Conservation (phyloP, 345 rosid species). For the Excoecaria agallocha region DNA sequence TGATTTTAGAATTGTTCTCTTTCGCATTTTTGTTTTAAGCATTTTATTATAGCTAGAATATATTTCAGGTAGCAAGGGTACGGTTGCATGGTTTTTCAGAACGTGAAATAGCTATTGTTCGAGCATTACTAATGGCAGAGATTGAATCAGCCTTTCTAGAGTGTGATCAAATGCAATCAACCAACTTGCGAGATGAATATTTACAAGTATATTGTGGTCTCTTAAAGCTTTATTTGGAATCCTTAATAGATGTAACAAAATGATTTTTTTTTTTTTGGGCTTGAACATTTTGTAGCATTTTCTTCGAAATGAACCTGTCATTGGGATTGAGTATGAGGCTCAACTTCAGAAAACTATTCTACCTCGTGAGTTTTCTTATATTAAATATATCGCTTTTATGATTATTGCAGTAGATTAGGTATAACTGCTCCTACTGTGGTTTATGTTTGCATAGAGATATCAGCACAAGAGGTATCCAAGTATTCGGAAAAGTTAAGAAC, state of each 20-base stretch:
- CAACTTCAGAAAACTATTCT: conserved; percentile 84
- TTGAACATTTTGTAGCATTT: conserved; percentile 52
- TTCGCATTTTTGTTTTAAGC: conserved; percentile 3
- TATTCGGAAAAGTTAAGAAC: conserved; percentile 72
- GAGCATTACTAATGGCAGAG: conserved; percentile 78
- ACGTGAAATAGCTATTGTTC: conserved; percentile 76
- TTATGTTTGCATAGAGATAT: conserved; percentile 55
- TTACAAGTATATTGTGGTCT: conserved; percentile 52
- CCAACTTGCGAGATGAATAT: conserved; percentile 83
- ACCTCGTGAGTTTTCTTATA: conserved; percentile 60
- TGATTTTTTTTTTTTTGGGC: neutral
- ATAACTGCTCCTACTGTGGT: neutral
- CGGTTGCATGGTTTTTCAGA: conserved; percentile 92
- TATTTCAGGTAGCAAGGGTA: conserved; percentile 77
- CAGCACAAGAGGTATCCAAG: conserved; percentile 68
- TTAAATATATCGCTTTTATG: neutral
- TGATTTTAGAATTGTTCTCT: neutral
- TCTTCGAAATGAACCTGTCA: conserved; percentile 75
- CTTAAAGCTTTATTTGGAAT: neutral
- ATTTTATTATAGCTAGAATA: conserved; percentile 14
- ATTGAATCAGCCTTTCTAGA: conserved; percentile 95
- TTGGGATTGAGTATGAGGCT: conserved; percentile 84
- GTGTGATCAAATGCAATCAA: conserved; percentile 89
- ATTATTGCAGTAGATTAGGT: conserved; percentile 6
- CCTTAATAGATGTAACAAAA: neutral